These are phyloP conservation scores for Cladosporium halotolerans DNA, from an alignment of 2,329 filamentous ascomycete species.

Conservation along the genomic window DNA sequence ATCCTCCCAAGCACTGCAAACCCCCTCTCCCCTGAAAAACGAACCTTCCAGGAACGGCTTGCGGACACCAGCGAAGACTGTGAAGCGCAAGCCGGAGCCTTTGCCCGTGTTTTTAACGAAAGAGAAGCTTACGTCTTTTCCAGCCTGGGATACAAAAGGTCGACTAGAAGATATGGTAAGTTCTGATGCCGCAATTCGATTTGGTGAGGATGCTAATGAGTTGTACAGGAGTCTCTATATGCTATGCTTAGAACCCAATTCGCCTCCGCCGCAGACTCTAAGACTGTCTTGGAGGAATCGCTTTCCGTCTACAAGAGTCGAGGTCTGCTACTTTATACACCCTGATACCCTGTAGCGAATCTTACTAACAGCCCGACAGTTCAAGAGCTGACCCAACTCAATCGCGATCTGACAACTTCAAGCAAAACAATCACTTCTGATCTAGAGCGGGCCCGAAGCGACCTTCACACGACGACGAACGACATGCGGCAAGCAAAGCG, in stretches of 20 bases:
- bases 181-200: neutral
- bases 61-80: conserved; percentile 21
- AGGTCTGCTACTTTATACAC: conserved; percentile 47
- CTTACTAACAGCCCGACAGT: neutral
- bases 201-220: neutral
- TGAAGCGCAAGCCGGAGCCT: conserved; percentile 30
- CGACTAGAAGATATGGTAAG: conserved; percentile 61
- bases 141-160: conserved; percentile 75
- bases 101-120: conserved; percentile 68
- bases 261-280: conserved; percentile 60
- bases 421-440: conserved; percentile 60
- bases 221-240: conserved; percentile 57
- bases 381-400: conserved; percentile 21
- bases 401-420: conserved; percentile 40
- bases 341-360: neutral
- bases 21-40: conserved; percentile 26
- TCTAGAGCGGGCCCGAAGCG: conserved; percentile 41
- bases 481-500: conserved; percentile 27
- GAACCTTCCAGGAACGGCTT: conserved; percentile 22
- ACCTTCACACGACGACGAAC: conserved; percentile 28
- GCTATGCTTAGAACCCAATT: conserved; percentile 66
- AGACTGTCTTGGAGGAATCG: conserved; percentile 65
- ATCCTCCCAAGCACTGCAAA: conserved; percentile 23
- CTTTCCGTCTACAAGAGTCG: conserved; percentile 67
- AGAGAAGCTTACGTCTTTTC: conserved; percentile 42